Base-by-base conservation (phyloP, 805 yeast genomes). In the Candida fluviatilis region DNA sequence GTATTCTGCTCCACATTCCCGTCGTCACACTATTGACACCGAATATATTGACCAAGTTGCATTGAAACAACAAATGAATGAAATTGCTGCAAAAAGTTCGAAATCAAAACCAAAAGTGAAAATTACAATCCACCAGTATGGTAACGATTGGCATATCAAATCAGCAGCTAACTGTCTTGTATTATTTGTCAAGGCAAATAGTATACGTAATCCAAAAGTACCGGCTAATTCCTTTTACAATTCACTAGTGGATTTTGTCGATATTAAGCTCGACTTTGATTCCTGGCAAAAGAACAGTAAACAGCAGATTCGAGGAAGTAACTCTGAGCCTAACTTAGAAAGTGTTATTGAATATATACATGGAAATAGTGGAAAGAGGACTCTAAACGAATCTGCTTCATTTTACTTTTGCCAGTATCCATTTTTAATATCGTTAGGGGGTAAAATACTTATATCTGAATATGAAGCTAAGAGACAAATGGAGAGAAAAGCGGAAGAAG, bases 401-500 rank as follows among this genome's bases (percentile, higher is more conserved):
- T 52, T 77, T 75, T 58, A 73, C 79, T 79, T 91, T 44, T 90
- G 98, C 55, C 84, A 84, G 46, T 89, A 73, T 48, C 96, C 97
- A 1, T 89, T 85, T 54, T 62, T 88, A 36, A 62, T 91, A 17
- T 80, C 95, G 0, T 59, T 91, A 41, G 96, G 95, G 0, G 75
- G 88, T 1, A 91, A 91, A 57, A 83, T 89, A 2, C 70, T 82
- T 0, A 78, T 91, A 2, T 61, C 91, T 45, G 95, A 86, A 48
- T 80, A 85, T 55, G 96, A 88, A 53, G 88, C 91, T 0, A 74
- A 79, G 44, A 60, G 82, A 34, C 82, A 76, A 37, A 89, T 89
- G 96, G 93, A 84, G 50, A 64, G 83, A 37, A 81, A 83, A 50
- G 95, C 95, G 0, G 95, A 88, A 50, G 91, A 86, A 55, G 95